Percentiles rank a stretch among this genome's conserved stretches.
Conservation (phyloP, 2,329 filamentous ascomycete genomes). For the Aspergillus clavatus region DNA sequence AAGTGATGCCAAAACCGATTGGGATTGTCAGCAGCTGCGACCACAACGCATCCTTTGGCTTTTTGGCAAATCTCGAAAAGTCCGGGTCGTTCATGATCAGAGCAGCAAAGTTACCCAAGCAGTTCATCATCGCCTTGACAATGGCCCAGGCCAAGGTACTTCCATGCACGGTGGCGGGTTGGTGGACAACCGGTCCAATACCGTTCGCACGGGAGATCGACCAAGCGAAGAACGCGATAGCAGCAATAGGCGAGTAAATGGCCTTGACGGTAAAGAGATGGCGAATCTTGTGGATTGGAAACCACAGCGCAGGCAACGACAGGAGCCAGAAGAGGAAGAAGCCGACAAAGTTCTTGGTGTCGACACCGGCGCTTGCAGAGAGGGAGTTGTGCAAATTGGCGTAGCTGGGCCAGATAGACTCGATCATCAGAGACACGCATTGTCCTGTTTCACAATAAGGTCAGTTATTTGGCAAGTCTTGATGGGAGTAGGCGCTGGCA, state of each 20-base stretch:
- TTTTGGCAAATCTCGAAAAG: conserved; percentile 76
- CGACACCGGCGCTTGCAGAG: conserved; percentile 60
- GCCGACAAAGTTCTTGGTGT: conserved; percentile 68
- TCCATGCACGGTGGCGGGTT: conserved; percentile 59
- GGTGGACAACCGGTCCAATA: conserved; percentile 73
- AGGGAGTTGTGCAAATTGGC: conserved; percentile 64
- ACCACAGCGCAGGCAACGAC: conserved; percentile 80
- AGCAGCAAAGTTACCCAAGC: conserved; percentile 86
- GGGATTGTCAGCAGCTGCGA: conserved; percentile 74
- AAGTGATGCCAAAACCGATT: conserved; percentile 68
- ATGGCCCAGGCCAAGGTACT: conserved; percentile 74
- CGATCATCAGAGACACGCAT: conserved; percentile 86
- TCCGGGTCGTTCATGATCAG: conserved; percentile 77
- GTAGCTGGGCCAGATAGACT: conserved; percentile 67
- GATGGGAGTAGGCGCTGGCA: no score
- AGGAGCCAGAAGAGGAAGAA: conserved; percentile 85
- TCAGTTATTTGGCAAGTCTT: background rate
- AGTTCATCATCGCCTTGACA: conserved; percentile 79
- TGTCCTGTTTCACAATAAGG: conserved; percentile 45
- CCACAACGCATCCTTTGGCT: conserved; percentile 71
- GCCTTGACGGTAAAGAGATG: conserved; percentile 91
- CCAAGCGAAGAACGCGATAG: conserved; percentile 84
- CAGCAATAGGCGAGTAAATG: conserved; percentile 75
- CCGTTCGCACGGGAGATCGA: conserved; percentile 75
- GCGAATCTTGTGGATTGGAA: conserved; percentile 80